These are phyloP conservation scores for Quercus robur DNA, from an alignment of 306 rosid genomes.

Conservation along the genomic window DNA sequence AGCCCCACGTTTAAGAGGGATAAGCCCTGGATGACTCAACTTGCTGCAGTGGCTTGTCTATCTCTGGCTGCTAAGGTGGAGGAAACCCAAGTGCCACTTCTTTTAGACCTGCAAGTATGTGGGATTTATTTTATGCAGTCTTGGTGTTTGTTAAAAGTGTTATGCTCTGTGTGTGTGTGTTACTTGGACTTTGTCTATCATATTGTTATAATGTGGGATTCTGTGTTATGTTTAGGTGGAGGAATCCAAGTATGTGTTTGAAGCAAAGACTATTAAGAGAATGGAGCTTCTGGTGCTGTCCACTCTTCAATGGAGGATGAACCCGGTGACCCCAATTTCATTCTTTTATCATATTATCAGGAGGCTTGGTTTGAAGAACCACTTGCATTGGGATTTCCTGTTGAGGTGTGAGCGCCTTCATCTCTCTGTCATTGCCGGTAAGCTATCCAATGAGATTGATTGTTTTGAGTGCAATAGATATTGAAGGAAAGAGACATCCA, in stretches of 20 bases:
- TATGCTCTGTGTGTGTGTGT: neutral
- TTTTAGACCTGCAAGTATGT: conserved; percentile 80
- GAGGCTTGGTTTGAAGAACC: conserved; percentile 70
- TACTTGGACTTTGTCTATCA: neutral
- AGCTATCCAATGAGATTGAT: conserved; percentile 7
- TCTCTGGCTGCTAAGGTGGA: conserved; percentile 91
- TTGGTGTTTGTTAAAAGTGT: conserved; percentile 50
- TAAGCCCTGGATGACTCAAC: conserved; percentile 88
- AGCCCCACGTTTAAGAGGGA: conserved; percentile 54
- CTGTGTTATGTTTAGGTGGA: conserved; percentile 53
- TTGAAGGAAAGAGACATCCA: neutral
- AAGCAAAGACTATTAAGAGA: conserved; percentile 81
- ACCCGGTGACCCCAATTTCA: conserved; percentile 85
- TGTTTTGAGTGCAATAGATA: neutral
- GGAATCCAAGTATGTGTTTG: conserved; percentile 70
- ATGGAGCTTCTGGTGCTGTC: conserved; percentile 93
- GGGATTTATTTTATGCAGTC: conserved; percentile 6
- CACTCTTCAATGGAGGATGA: conserved; percentile 89
- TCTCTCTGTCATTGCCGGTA: conserved; percentile 64
- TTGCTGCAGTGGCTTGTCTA: conserved; percentile 73
- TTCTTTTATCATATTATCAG: conserved; percentile 78
- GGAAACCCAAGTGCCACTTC: conserved; percentile 79
- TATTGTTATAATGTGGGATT: conserved; percentile 5
- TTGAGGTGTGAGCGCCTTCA: conserved; percentile 71
- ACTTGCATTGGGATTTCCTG: conserved; percentile 70